phyloP scores from a whole-genome alignment of 345 rosid species.

The Populus deltoides region DNA sequence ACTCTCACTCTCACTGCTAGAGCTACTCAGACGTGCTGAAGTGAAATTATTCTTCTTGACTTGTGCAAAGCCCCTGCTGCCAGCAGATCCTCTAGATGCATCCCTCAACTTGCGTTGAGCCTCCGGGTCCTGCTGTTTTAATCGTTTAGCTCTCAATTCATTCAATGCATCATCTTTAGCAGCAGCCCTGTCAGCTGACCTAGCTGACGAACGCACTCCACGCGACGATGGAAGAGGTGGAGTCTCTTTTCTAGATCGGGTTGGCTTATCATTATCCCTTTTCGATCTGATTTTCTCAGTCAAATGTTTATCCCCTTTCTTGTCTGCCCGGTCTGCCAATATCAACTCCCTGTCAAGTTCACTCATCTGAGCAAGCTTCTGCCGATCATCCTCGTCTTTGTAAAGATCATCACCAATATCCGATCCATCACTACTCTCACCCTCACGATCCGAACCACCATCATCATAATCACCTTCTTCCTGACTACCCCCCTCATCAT shows the following conservation, averaged over 20 bases:
- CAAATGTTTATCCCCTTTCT: slow-evolving; percentile 83
- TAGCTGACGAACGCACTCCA: slow-evolving; percentile 74
- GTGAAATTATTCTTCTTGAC: slow-evolving; percentile 54
- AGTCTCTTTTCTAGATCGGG: slow-evolving; percentile 59
- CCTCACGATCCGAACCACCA: slow-evolving; percentile 59
- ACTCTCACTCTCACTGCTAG: slow-evolving; percentile 85
- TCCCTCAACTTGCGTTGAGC: slow-evolving; percentile 77
- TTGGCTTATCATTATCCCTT: slow-evolving; percentile 64
- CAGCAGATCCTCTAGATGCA: slow-evolving; percentile 64
- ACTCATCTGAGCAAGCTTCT: slow-evolving; percentile 69
- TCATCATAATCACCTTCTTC: slow-evolving; percentile 62
- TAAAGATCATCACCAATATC: slow-evolving; percentile 90
- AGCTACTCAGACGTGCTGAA: slow-evolving; percentile 68
- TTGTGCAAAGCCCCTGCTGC: slow-evolving; percentile 61
- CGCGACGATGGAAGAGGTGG: slow-evolving; percentile 61
- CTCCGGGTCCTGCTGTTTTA: slow-evolving; percentile 93
- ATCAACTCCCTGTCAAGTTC: slow-evolving; percentile 95
- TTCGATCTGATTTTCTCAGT: slow-evolving; percentile 77
- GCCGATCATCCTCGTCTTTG: slow-evolving; percentile 78
- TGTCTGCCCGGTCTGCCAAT: slow-evolving; percentile 78
- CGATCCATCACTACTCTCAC: slow-evolving; percentile 77
- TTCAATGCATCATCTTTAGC: slow-evolving; percentile 91
- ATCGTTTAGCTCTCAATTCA: slow-evolving; percentile 82
- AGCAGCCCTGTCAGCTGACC: slow-evolving; percentile 92
- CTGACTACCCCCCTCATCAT: slow-evolving; percentile 65